These are phyloP conservation scores for Beauveria caledonica DNA, from an alignment of 2,329 filamentous ascomycete species.

Conservation along the genomic window DNA sequence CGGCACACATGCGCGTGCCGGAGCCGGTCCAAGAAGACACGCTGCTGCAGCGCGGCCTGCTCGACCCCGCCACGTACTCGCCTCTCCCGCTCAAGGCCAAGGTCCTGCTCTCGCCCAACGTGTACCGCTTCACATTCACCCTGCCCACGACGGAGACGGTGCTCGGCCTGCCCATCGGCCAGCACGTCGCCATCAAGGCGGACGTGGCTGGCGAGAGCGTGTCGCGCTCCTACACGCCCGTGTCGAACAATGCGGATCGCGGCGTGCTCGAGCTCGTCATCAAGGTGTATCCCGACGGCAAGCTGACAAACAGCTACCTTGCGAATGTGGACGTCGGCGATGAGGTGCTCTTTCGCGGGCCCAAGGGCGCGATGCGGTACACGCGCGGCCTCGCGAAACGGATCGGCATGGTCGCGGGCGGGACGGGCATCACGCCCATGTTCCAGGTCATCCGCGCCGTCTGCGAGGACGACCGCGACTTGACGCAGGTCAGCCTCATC, in stretches of 20 bases:
- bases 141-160: slow-evolving; percentile 36
- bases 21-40: slow-evolving; percentile 29
- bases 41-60: slow-evolving; percentile 35
- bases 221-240: slow-evolving; percentile 45
- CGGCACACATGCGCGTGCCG: slow-evolving; percentile 32
- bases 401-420: slow-evolving; percentile 48
- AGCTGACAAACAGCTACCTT: slow-evolving; percentile 42
- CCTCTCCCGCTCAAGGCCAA: slow-evolving; percentile 36
- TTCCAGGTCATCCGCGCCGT: slow-evolving; percentile 54
- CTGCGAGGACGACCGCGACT: slow-evolving; percentile 47
- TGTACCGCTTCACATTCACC: slow-evolving; percentile 39
- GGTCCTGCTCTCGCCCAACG: slow-evolving; percentile 31
- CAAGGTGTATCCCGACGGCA: slow-evolving; percentile 42
- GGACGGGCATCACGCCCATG: slow-evolving; percentile 25
- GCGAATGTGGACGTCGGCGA: slow-evolving; percentile 38
- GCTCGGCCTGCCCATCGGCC: slow-evolving; percentile 47
- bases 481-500: slow-evolving; percentile 47
- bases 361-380: slow-evolving; percentile 50
- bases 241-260: slow-evolving; percentile 40
- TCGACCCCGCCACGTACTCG: slow-evolving; percentile 41
- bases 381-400: slow-evolving; percentile 30
- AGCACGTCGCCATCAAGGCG: slow-evolving; percentile 46
- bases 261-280: slow-evolving; percentile 44
- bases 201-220: slow-evolving; percentile 37
- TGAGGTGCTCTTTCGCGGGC: slow-evolving; percentile 43